Evolutionary conservation across 768 basidiomycete species (phyloP).

Genomic region (Galerina sulciceps): DNA sequence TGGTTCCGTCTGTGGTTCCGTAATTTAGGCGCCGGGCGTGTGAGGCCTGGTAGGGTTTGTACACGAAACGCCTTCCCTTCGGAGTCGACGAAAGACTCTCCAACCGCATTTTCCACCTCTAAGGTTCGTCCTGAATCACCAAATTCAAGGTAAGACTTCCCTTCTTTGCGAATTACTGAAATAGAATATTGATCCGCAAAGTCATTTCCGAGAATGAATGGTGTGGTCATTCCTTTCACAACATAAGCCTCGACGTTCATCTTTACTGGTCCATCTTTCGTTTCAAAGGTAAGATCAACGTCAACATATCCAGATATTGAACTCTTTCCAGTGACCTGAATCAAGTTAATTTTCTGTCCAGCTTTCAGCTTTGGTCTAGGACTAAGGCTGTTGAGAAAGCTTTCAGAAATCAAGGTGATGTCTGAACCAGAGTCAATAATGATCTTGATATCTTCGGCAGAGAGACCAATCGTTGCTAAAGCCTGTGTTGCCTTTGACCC

Average conservation of each 20-base stretch:
- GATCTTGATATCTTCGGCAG: conserved; percentile 2
- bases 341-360: conserved; percentile 32
- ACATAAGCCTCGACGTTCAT: conserved; percentile 32
- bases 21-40: not conserved
- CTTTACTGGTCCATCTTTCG: conserved; percentile 22
- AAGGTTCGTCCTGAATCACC: conserved; percentile 7
- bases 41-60: not conserved
- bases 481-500: conserved; percentile 30
- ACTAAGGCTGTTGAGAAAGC: conserved; percentile 3
- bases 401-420: conserved; percentile 36
- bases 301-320: conserved; percentile 29
- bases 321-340: conserved; percentile 34
- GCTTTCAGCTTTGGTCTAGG: conserved; percentile 17
- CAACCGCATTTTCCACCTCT: not conserved
- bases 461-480: not conserved
- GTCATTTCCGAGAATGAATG: conserved; percentile 36
- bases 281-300: conserved; percentile 28
- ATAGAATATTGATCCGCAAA: conserved; percentile 35
- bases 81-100: not conserved
- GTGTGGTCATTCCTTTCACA: no score
- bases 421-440: conserved; percentile 38
- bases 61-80: conserved; percentile 11
- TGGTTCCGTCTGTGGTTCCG: not conserved
- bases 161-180: conserved; percentile 23
- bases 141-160: conserved; percentile 6